phyloP scores from a whole-genome alignment of 2,329 filamentous ascomycete genomes.

The Trichoderma guizhouense region DNA sequence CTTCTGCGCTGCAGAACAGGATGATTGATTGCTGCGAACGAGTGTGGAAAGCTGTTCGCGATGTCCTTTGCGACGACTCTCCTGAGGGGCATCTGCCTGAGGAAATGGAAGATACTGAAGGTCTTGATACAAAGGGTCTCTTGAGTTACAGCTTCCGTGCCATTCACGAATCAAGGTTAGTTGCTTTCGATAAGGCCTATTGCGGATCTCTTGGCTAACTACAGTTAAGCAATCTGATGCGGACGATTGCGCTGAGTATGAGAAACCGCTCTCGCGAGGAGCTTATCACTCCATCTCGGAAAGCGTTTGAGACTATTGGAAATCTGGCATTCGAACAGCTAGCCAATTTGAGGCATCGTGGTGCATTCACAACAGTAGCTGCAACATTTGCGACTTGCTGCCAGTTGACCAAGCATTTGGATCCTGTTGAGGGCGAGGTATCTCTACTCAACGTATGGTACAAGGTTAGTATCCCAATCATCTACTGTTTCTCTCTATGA shows the following conservation, averaged over 20 bases:
- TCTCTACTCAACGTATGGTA: slow-evolving; percentile 68
- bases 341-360: slow-evolving; percentile 78
- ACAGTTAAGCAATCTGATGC: slow-evolving; percentile 62
- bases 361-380: slow-evolving; percentile 90
- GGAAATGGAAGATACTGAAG: slow-evolving; percentile 68
- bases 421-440: slow-evolving; percentile 32
- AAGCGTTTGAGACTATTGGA: slow-evolving; percentile 65
- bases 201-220: slow-evolving; percentile 15
- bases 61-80: slow-evolving; percentile 86
- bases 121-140: slow-evolving; percentile 79
- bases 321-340: slow-evolving; percentile 78
- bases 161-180: slow-evolving; percentile 86
- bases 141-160: slow-evolving; percentile 94
- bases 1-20: slow-evolving; percentile 47
- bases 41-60: slow-evolving; percentile 75
- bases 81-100: slow-evolving; percentile 84
- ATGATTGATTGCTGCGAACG: slow-evolving; percentile 59
- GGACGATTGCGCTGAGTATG: slow-evolving; percentile 55
- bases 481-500: neutral
- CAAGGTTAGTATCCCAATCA: slow-evolving; percentile 40
- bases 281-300: slow-evolving; percentile 45
- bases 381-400: slow-evolving; percentile 84
- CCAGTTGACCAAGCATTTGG: slow-evolving; percentile 53
- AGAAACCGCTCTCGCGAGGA: slow-evolving; percentile 44
- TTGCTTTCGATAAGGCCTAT: neutral